Evolutionary conservation across 441 rosid species (phyloP).

Genomic region (Mallotus japonicus): DNA sequence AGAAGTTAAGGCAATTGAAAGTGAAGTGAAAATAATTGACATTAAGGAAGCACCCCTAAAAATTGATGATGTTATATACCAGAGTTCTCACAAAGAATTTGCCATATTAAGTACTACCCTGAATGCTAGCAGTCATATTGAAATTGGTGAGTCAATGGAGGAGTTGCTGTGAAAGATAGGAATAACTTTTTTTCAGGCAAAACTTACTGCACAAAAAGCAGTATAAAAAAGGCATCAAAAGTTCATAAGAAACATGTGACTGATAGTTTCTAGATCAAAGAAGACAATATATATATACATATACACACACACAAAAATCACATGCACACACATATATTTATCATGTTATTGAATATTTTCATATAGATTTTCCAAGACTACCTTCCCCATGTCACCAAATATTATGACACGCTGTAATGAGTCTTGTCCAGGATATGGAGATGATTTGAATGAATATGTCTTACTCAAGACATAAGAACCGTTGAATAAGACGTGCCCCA

Average conservation of each 20-base stretch:
- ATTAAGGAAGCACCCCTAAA: not conserved
- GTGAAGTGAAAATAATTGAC: not conserved
- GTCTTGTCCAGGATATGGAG: slow-evolving; percentile 90
- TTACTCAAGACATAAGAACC: slow-evolving; percentile 69
- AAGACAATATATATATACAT: too few species aligned
- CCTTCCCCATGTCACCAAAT: slow-evolving; percentile 98
- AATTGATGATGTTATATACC: not conserved
- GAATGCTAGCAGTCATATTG: not conserved
- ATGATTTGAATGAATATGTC: slow-evolving; percentile 55
- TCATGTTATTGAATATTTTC: not conserved
- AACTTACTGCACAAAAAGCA: not conserved
- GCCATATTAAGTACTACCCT: not conserved
- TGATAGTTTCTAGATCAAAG: not conserved
- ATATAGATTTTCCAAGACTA: slow-evolving; percentile 22
- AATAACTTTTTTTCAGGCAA: not conserved
- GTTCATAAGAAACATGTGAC: not conserved
- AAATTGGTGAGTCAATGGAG: not conserved
- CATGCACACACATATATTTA: not conserved
- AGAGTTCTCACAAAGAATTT: not conserved
- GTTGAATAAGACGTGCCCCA: slow-evolving; percentile 62
- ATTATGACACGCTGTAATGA: slow-evolving; percentile 73
- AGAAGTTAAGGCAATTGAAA: not conserved
- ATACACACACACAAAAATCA: too few species aligned
- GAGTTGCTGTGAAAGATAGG: not conserved
- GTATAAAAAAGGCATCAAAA: not conserved